phyloP scores from a whole-genome alignment of 352 stramenopile genomes.

The Phytophthora multivora region DNA sequence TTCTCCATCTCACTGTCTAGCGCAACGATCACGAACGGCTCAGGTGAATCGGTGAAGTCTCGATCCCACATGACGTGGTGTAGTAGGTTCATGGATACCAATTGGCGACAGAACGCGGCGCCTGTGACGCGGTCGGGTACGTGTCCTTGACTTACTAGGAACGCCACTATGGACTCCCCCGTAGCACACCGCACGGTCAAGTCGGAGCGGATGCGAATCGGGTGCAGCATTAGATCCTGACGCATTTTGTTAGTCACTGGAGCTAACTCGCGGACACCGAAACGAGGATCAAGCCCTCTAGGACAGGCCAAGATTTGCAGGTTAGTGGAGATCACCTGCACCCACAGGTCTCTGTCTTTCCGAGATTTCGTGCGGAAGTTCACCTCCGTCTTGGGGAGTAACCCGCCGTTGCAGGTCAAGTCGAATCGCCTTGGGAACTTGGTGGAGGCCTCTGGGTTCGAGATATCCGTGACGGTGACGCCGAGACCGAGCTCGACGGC shows the following conservation, averaged over 20 bases:
- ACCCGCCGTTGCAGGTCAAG: constrained; percentile 68
- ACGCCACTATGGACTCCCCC: constrained; percentile 73
- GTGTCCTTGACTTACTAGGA: constrained; percentile 62
- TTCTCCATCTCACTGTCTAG: constrained; percentile 47
- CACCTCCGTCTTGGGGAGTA: constrained; percentile 70
- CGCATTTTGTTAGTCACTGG: constrained; percentile 59
- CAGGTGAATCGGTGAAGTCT: constrained; percentile 78
- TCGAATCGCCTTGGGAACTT: constrained; percentile 85
- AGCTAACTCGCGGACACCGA: constrained; percentile 61
- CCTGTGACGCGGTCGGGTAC: constrained; percentile 58
- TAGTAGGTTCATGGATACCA: constrained; percentile 85
- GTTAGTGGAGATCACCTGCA: constrained; percentile 68
- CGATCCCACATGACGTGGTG: constrained; percentile 88
- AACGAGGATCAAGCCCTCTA: constrained; percentile 48
- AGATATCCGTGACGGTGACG: constrained; percentile 65
- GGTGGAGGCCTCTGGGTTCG: constrained; percentile 55
- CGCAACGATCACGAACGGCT: constrained; percentile 73
- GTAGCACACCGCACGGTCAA: constrained; percentile 65
- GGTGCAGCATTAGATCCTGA: constrained; percentile 53
- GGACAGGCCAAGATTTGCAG: constrained; percentile 55
- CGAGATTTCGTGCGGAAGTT: constrained; percentile 80
- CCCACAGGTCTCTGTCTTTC: constrained; percentile 81
- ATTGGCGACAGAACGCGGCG: constrained; percentile 51
- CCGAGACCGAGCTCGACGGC: constrained; percentile 75
- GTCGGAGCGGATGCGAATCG: constrained; percentile 74